These are phyloP conservation scores for Coniella lustricola DNA, from an alignment of 2,329 filamentous ascomycete species.

Conservation along the genomic window DNA sequence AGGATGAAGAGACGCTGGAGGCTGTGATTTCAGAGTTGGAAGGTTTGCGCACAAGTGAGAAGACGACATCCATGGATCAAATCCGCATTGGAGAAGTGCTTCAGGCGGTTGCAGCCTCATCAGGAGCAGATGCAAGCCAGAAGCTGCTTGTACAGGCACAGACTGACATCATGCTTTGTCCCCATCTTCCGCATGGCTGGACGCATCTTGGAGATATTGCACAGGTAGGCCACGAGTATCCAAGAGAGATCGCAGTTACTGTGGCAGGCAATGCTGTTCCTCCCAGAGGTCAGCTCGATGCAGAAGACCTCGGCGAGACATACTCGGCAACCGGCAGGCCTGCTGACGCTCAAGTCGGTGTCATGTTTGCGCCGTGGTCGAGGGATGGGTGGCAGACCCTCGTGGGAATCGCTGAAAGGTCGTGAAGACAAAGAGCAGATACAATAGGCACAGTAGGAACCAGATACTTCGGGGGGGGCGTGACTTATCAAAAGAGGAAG, in stretches of 20 bases:
- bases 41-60: conserved; percentile 59
- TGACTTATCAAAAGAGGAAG: too few species aligned
- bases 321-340: conserved; percentile 67
- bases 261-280: conserved; percentile 71
- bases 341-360: conserved; percentile 68
- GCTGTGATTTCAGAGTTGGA: conserved; percentile 76
- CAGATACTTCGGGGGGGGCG: too few species aligned
- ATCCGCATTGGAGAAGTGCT: conserved; percentile 67
- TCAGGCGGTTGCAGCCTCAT: conserved; percentile 61
- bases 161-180: conserved; percentile 72
- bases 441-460: not conserved
- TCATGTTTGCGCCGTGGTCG: conserved; percentile 78
- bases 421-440: not conserved
- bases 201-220: conserved; percentile 58
- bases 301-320: conserved; percentile 63
- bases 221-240: conserved; percentile 39
- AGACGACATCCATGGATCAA: conserved; percentile 56
- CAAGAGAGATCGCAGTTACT: conserved; percentile 71
- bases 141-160: conserved; percentile 59
- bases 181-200: conserved; percentile 76
- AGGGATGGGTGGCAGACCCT: conserved; percentile 57
- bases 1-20: conserved; percentile 70
- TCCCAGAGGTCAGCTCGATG: conserved; percentile 60
- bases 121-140: conserved; percentile 39
- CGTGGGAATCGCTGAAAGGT: conserved; percentile 27